Base-by-base conservation (phyloP, 441 rosid species). In the Eutrema salsugineum region DNA sequence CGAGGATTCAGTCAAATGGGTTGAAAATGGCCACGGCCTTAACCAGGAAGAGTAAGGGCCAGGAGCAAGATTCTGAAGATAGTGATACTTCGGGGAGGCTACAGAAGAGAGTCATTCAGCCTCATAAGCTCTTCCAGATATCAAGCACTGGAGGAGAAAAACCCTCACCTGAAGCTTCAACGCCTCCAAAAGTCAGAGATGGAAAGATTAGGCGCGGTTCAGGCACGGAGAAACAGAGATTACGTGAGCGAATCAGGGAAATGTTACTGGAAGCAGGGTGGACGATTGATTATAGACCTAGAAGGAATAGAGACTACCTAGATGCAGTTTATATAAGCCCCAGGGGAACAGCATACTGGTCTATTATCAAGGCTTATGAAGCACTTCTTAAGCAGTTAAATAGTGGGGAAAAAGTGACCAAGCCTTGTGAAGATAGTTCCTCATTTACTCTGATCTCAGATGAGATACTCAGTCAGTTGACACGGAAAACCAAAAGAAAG, bases 281-380 rank as follows among this genome's bases (percentile, higher is more conserved):
- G 99, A 87, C 84, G 33, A 94, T 94, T 61, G 99, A 94, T 80
- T 94, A 91, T 73, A 88, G 97, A 70, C 99, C 99, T 63, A 84
- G 99, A 78, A 86, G 89, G 90, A 94, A 90, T 66, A 89, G 97
- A 77, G 97, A 91, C 81, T 94, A 94, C 80, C 84, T 86, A 42
- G 97, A 94, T 84, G 99, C 99, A 10, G 97, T 94, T 53, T 94
- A 94, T 73, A 84, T 90, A 60, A 94, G 83, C 76, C 99, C 97
- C 36, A 12, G 79, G 10, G 99, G 99, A 70, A 94, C 99, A 22
- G 94, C 99, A 49, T 94, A 87, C 74, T 94, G 99, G 97, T 94
- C 99, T 59, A 90, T 94, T 51, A 86, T 89, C 67, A 94, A 94
- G 85, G 99, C 99, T 35, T 94, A 94, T 81, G 97, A 94, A 81